Conservation (phyloP, 202 grass and related monocot genomes). For the Schoenoplectus triqueter region DNA sequence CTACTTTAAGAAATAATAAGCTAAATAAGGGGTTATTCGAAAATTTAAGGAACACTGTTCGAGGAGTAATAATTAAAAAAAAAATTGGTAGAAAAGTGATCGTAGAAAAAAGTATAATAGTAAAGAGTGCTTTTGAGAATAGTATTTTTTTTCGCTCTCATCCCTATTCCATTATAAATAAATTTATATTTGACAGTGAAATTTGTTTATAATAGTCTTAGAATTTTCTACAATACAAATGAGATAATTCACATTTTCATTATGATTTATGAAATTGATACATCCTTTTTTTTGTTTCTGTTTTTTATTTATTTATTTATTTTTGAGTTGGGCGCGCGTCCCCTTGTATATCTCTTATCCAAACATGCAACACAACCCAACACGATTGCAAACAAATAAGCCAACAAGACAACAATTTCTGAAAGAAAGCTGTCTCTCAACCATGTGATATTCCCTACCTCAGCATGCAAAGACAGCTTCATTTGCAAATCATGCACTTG, state of each 20-base stretch:
- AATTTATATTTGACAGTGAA: background rate
- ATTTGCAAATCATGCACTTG: slow-evolving; percentile 31
- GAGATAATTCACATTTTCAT: background rate
- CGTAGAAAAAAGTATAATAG: too few relatives aligned
- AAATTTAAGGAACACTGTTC: too few relatives aligned
- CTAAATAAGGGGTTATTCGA: too few relatives aligned
- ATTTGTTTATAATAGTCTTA: background rate
- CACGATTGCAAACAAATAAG: slow-evolving; percentile 26
- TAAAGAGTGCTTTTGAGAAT: background rate
- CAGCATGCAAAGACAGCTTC: slow-evolving; percentile 26
- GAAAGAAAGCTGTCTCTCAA: slow-evolving; percentile 15
- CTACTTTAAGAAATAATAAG: too few relatives aligned
- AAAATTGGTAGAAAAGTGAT: background rate
- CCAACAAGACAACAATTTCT: slow-evolving; percentile 26
- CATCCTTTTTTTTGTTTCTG: background rate
- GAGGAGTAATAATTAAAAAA: too few relatives aligned
- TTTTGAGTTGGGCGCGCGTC: too few relatives aligned
- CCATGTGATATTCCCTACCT: slow-evolving; percentile 18
- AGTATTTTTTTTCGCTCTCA: background rate
- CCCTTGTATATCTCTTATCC: background rate
- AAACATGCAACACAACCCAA: background rate
- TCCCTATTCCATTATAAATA: background rate
- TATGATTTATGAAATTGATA: background rate
- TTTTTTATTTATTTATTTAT: background rate
- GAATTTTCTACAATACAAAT: background rate